These are phyloP conservation scores for Spongiforma sp. DNA, from an alignment of 1,284 basidiomycete species.

Conservation along the genomic window DNA sequence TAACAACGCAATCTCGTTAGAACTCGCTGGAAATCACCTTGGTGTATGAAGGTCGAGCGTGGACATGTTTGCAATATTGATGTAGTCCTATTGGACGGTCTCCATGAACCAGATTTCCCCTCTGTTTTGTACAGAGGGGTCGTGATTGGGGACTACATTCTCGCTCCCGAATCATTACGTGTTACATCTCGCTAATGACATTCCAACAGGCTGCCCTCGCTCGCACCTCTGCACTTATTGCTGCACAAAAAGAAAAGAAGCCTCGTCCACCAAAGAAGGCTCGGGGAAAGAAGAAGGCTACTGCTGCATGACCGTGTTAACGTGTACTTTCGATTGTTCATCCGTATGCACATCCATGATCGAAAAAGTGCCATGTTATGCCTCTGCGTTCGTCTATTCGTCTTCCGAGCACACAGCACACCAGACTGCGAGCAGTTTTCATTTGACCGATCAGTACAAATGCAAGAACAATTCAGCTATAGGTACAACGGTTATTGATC, in stretches of 20 bases:
- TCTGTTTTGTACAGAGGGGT: conserved; percentile 19
- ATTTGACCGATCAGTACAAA: conserved; percentile 22
- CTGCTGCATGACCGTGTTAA: conserved; percentile 29
- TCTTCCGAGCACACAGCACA: background rate
- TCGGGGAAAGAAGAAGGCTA: conserved; percentile 82
- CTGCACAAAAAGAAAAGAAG: conserved; percentile 77
- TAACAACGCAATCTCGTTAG: conserved; percentile 70
- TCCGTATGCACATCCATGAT: conserved; percentile 27
- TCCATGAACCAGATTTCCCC: conserved; percentile 23
- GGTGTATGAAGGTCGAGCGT: conserved; percentile 81
- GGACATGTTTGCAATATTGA: conserved; percentile 85
- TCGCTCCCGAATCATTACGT: conserved; percentile 17
- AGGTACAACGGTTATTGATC: conserved; percentile 2
- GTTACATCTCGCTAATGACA: conserved; percentile 24
- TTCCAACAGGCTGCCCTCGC: conserved; percentile 73
- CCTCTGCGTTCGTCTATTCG: background rate
- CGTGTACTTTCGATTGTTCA: conserved; percentile 31
- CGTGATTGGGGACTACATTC: conserved; percentile 31
- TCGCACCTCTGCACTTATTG: conserved; percentile 78
- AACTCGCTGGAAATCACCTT: conserved; percentile 72
- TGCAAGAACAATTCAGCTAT: conserved; percentile 19
- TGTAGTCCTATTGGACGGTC: conserved; percentile 30
- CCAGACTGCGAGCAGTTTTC: conserved; percentile 1
- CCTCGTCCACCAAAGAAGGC: conserved; percentile 72
- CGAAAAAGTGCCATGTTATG: conserved; percentile 15